Conservation (phyloP, 768 basidiomycete genomes). For the Hericium erinaceus region DNA sequence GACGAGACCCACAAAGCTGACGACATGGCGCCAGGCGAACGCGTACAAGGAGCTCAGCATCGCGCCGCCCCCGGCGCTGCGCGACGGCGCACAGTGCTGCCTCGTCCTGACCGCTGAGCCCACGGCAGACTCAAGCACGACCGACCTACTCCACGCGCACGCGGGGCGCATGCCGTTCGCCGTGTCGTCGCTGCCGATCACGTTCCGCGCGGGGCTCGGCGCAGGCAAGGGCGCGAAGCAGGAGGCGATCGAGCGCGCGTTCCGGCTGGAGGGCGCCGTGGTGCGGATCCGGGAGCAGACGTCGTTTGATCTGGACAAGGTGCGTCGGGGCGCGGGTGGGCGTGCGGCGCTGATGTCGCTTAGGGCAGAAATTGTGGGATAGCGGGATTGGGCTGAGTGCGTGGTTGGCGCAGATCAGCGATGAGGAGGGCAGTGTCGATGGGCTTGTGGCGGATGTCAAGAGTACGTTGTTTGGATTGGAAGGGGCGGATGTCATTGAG, state of each 20-base stretch:
- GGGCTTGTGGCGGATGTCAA: slow-evolving; percentile 17
- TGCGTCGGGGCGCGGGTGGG: slow-evolving; percentile 20
- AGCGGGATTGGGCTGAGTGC: slow-evolving; percentile 81
- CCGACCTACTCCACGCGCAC: slow-evolving; percentile 33
- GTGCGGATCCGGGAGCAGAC: slow-evolving; percentile 69
- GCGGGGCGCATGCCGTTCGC: slow-evolving; percentile 44
- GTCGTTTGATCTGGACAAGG: slow-evolving; percentile 91
- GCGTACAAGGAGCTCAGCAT: slow-evolving; percentile 73
- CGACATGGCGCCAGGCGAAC: slow-evolving; percentile 57
- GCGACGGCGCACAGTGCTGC: slow-evolving; percentile 39
- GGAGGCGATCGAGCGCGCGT: slow-evolving; percentile 55
- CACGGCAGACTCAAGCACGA: slow-evolving; percentile 18
- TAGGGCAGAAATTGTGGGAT: slow-evolving; percentile 87
- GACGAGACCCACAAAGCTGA: slow-evolving; percentile 52
- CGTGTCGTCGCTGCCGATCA: slow-evolving; percentile 63
- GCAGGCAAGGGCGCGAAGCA: slow-evolving; percentile 38
- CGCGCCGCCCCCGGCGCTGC: slow-evolving; percentile 30
- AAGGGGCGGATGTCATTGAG: slow-evolving; percentile 47
- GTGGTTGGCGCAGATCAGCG: slow-evolving; percentile 47
- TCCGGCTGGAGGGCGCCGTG: slow-evolving; percentile 26
- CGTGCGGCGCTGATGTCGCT: background rate
- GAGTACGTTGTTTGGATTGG: slow-evolving; percentile 30
- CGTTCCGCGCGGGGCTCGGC: slow-evolving; percentile 23
- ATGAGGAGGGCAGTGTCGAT: background rate
- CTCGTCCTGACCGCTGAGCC: slow-evolving; percentile 45